Conservation (phyloP, 331 rosid genomes). For the Rhamnella rubrinervis region DNA sequence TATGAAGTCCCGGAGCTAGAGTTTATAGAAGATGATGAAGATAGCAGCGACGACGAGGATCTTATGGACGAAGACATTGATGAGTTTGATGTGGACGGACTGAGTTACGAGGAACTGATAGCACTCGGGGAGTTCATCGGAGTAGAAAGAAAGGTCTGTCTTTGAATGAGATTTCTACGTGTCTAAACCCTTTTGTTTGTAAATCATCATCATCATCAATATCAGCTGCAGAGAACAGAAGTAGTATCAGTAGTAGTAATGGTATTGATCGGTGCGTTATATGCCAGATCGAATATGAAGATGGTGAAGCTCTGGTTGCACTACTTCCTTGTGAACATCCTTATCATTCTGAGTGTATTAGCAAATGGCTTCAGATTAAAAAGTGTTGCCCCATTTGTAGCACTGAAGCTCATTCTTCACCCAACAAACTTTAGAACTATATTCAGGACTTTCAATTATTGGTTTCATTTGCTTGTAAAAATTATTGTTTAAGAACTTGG, state of each 20-base stretch:
- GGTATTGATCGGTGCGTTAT: slow-evolving; percentile 71
- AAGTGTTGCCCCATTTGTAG: slow-evolving; percentile 85
- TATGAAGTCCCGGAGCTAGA: slow-evolving; percentile 32
- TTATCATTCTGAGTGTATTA: slow-evolving; percentile 76
- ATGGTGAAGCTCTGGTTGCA: slow-evolving; percentile 55
- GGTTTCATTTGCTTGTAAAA: background rate
- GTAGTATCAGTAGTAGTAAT: background rate
- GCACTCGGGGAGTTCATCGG: slow-evolving; percentile 80
- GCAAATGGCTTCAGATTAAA: slow-evolving; percentile 79
- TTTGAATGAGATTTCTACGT: slow-evolving; percentile 47
- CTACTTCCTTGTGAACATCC: slow-evolving; percentile 74
- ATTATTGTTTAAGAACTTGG: too few species aligned
- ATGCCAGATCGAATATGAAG: slow-evolving; percentile 83
- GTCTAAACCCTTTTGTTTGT: slow-evolving; percentile 41
- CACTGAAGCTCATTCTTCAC: slow-evolving; percentile 54
- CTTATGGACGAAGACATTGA: slow-evolving; percentile 41
- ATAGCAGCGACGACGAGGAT: slow-evolving; percentile 26
- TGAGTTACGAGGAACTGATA: slow-evolving; percentile 74
- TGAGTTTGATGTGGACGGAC: slow-evolving; percentile 57
- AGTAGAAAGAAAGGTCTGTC: slow-evolving; percentile 71
- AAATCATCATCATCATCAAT: slow-evolving; percentile 1
- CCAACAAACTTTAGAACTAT: background rate
- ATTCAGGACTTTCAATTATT: slow-evolving; percentile 2
- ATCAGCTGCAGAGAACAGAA: slow-evolving; percentile 18
- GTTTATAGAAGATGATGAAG: slow-evolving; percentile 38